Percentiles rank a stretch among this genome's conserved stretches.
Conservation (phyloP, 805 yeast species). For the Kodamaea neixiangensis region DNA sequence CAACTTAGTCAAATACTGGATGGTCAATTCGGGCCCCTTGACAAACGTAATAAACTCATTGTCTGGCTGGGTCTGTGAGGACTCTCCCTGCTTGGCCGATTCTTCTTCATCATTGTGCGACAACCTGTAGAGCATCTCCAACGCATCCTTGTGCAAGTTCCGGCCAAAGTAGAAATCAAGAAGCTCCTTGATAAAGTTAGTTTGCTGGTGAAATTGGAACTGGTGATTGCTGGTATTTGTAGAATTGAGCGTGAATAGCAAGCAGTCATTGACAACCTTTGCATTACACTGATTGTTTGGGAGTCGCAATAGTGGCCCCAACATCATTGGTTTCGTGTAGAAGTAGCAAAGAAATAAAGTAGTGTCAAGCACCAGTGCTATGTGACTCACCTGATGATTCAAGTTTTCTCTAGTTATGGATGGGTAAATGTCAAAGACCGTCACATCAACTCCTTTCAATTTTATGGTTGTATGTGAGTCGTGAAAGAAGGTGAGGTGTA, state of each 20-base stretch:
- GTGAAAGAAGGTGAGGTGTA: constrained; percentile 41
- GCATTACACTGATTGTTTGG: constrained; percentile 72
- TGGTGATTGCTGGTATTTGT: neutral
- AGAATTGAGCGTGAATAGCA: constrained; percentile 32
- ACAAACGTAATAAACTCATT: constrained; percentile 29
- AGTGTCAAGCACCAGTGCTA: constrained; percentile 66
- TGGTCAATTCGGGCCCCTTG: constrained; percentile 44
- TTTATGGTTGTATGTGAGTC: constrained; percentile 28
- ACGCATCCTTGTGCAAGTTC: constrained; percentile 62
- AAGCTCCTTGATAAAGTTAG: constrained; percentile 60
- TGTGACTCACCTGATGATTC: constrained; percentile 24
- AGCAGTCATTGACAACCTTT: constrained; percentile 55
- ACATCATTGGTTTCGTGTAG: constrained; percentile 64
- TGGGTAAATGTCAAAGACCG: constrained; percentile 45
- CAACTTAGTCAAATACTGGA: constrained; percentile 61
- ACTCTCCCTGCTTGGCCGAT: constrained; percentile 14
- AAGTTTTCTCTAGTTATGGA: constrained; percentile 21
- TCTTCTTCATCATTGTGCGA: constrained; percentile 16
- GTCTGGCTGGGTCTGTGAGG: constrained; percentile 12
- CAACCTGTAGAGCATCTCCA: constrained; percentile 52
- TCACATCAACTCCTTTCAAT: constrained; percentile 51
- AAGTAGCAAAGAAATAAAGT: constrained; percentile 75
- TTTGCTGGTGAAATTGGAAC: constrained; percentile 18
- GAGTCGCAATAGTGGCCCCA: constrained; percentile 81
- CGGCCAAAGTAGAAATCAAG: constrained; percentile 76